Base-by-base conservation (phyloP, 2,329 filamentous ascomycete species). In the Lanzia echinophila region DNA sequence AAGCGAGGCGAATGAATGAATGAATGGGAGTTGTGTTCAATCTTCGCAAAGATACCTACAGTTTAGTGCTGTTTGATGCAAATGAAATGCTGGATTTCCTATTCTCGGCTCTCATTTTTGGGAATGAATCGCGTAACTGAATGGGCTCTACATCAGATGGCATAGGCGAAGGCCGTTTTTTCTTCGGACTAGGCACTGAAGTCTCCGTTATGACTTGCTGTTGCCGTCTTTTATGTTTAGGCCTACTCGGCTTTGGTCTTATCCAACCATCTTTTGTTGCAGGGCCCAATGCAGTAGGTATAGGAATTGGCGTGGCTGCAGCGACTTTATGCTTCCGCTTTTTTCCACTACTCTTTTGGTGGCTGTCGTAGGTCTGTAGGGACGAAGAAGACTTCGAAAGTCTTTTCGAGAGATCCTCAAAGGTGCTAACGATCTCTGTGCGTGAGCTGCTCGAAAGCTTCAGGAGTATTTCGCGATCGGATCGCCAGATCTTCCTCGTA, bases 381-480 rank as follows among this genome's bases (percentile, higher is more conserved):
- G 52, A 53, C 2, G 63, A 53, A 3, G 63, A 60, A 39, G 64
- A 63, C 46, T 62, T 31, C 66, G 65, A 62, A 63, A 70, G 46
- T 34, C 65, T 62, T 54, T 56, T 47, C 2, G 77, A 78, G 24
- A 80, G 66, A 15, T 71, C 69, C 48, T 76, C 71, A 51, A 81
- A 79, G 7, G 76, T 69, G 53, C 69, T 68, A 56, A 79, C 71
- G 1, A 76, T 75, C 47, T 78, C 74, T n/a, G 70, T 56, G 24
- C 76, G 69, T 0, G 76, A 78, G 3, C 71, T 64, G 54, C 72
- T 73, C 3, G 76, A 79, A 28, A 80, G 61, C 6, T 72, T 69
- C 56, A 73, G 65, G 28, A 81, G 69, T 2, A 73, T 74, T 24
- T 71, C 68, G 56, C 75, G 78, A 63, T 78, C 74, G 41, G 77